Percentiles rank a stretch among this genome's conserved stretches.
phyloP scores from a whole-genome alignment of 768 basidiomycete genomes.

The Psilocybe cyanescens region DNA sequence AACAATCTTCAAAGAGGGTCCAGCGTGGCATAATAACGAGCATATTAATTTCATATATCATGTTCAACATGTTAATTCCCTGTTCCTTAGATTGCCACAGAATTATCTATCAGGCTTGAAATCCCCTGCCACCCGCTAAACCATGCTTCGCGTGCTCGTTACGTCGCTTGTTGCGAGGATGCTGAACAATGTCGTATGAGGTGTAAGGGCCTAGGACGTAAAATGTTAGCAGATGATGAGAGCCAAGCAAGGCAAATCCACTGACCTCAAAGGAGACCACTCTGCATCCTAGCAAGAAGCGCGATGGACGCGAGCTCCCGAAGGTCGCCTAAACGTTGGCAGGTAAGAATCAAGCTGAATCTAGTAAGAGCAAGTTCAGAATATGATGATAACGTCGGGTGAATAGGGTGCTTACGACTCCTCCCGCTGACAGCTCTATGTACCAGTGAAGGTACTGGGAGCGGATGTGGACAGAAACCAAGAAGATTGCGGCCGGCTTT shows the following conservation, averaged over 20 bases:
- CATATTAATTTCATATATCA: no score
- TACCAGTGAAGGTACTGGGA: constrained; percentile 7
- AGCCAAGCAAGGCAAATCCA: neutral
- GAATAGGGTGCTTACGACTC: no score
- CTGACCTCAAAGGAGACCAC: constrained; percentile 57
- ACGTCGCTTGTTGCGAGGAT: constrained; percentile 75
- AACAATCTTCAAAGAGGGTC: no score
- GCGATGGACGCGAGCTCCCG: constrained; percentile 72
- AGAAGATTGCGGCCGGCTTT: constrained; percentile 1
- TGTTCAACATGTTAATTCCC: neutral
- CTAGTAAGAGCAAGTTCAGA: constrained; percentile 5
- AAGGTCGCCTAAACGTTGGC: constrained; percentile 57
- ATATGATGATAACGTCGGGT: neutral
- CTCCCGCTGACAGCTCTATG: neutral
- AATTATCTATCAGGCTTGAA: constrained; percentile 17
- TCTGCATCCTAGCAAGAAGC: constrained; percentile 70
- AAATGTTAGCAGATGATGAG: constrained; percentile 5
- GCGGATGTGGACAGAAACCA: constrained; percentile 1
- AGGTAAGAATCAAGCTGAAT: constrained; percentile 40
- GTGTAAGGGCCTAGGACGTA: constrained; percentile 17
- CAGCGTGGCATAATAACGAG: no score
- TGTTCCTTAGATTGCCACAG: neutral
- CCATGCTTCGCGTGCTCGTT: constrained; percentile 76
- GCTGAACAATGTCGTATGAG: constrained; percentile 59
- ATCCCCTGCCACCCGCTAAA: constrained; percentile 64